Percentiles rank a stretch among this genome's conserved stretches.
phyloP scores from a whole-genome alignment of 768 basidiomycete species.

The Rhodotorula taiwanensis region DNA sequence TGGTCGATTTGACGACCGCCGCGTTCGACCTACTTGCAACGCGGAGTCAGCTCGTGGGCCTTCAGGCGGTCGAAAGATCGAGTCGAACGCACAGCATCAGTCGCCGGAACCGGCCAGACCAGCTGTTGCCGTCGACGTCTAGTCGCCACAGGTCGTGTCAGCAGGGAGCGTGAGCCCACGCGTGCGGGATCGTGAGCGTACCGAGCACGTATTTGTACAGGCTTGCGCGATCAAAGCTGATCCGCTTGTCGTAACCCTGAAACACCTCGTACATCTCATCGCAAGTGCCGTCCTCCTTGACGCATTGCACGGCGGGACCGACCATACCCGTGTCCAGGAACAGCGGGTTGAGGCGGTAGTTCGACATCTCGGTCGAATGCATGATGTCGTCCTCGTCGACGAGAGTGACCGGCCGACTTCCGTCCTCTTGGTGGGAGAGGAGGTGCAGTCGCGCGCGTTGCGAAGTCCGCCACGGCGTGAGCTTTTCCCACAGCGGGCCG shows the following conservation, averaged over 20 bases:
- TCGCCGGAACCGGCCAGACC: conserved; percentile 38
- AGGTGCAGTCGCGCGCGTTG: conserved; percentile 41
- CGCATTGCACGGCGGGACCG: conserved; percentile 40
- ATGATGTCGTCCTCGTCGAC: conserved; percentile 31
- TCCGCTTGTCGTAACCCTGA: conserved; percentile 38
- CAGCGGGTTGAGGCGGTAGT: conserved; percentile 39
- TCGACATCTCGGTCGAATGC: conserved; percentile 31
- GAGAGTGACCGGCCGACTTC: conserved; percentile 32
- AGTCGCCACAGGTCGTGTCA: background rate
- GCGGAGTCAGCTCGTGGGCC: too few relatives aligned
- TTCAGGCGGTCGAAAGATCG: too few relatives aligned
- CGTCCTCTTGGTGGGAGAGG: conserved; percentile 37
- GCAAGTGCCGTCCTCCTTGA: conserved; percentile 39
- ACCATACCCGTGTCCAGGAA: conserved; percentile 42
- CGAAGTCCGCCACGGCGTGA: conserved; percentile 39
- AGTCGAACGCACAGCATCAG: conserved; percentile 30
- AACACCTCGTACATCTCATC: conserved; percentile 37
- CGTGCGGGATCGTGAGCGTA: background rate
- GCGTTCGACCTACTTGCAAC: conserved; percentile 27
- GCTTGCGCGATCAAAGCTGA: conserved; percentile 36
- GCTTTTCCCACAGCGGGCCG: conserved; percentile 41
- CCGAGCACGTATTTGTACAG: conserved; percentile 38
- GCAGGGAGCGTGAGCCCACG: background rate
- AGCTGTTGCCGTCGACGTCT: conserved; percentile 38
- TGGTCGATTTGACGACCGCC: conserved; percentile 38